phyloP scores from a whole-genome alignment of 2,329 filamentous ascomycete species.

The Ophiosphaerella narmari region DNA sequence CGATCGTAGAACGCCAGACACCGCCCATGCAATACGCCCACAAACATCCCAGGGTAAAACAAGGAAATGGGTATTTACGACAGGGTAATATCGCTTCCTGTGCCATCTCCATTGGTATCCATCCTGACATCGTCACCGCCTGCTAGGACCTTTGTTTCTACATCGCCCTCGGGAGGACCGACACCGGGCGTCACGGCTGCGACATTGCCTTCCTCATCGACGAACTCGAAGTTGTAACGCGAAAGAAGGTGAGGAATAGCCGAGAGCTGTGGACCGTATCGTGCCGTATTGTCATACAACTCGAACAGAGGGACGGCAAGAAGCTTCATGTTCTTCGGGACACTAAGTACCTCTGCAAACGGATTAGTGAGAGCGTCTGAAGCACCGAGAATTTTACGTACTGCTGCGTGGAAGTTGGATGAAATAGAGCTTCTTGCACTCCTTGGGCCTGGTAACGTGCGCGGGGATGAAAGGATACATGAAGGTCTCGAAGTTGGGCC shows the following conservation, averaged over 20 bases:
- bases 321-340: conserved; percentile 99
- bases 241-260: conserved; percentile 95
- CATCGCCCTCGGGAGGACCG: conserved; percentile 52
- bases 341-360: conserved; percentile 80
- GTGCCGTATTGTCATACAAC: conserved; percentile 93
- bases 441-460: conserved; percentile 94
- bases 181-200: conserved; percentile 85
- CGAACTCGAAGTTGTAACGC: conserved; percentile 96
- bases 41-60: not conserved
- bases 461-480: conserved; percentile 99
- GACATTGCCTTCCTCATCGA: conserved; percentile 88
- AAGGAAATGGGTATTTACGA: conserved; percentile 24
- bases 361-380: conserved; percentile 10
- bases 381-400: conserved; percentile 48
- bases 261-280: conserved; percentile 94
- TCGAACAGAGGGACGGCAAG: conserved; percentile 96
- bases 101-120: conserved; percentile 43
- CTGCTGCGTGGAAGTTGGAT: conserved; percentile 92
- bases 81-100: conserved; percentile 41
- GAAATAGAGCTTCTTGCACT: conserved; percentile 99
- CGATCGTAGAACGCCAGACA: conserved; percentile 1
- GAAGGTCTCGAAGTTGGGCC: conserved; percentile 98
- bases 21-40: conserved; percentile 8
- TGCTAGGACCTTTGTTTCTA: conserved; percentile 44
- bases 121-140: conserved; percentile 45